Evolutionary conservation across 2,329 filamentous ascomycete species (phyloP), one percentile per base, ranked within the genome.

Genomic region (Trematosphaeria pertusa): DNA sequence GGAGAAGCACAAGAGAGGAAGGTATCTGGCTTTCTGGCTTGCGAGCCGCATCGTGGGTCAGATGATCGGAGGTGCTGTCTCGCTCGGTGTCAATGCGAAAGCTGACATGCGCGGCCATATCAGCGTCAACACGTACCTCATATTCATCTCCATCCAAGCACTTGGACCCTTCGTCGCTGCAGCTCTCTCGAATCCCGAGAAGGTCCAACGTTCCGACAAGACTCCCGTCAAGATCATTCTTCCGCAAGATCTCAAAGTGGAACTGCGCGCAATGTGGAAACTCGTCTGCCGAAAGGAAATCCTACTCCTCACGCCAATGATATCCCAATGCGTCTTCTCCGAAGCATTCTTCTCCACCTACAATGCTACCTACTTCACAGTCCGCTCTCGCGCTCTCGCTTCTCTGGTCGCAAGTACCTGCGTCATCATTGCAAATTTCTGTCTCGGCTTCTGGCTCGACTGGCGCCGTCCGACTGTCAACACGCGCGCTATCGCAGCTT

Each of bases 41-140:
- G 75, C 77, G 5, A 76, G 80, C 20, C 74, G 77, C 3, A 78
- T 80, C 46, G 73, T 80, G 12, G 79, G 79, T 1, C 78, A 80
- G 46, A 74, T 81, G 24, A 76, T 81, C 42, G 78, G 78, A 2
- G 71, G 77, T 3, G 75, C 78, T 0, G 78, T 81, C 24, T 75
- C 78, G 8, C 71, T 81, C 0, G 77, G 73, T 0, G 68, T 81
- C 12, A 81, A 81, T 34, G 67, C 72, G 35, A 67, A 72, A 2
- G 65, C 71, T 17, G 71, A 71, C 14, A 61, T 73, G 5, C 63
- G 63, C 2, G 76, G 77, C 18, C 76, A 76, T 50, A 75, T 79
- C 14, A 69, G 71, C 1, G 77, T 77, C 46, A 69, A 70, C 14
- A 77, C 65, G 2, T 64, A 62, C 21, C 49, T 52, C 37, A 55